Conservation (phyloP, 2,329 filamentous ascomycete genomes). For the Aspergillus sergii region DNA sequence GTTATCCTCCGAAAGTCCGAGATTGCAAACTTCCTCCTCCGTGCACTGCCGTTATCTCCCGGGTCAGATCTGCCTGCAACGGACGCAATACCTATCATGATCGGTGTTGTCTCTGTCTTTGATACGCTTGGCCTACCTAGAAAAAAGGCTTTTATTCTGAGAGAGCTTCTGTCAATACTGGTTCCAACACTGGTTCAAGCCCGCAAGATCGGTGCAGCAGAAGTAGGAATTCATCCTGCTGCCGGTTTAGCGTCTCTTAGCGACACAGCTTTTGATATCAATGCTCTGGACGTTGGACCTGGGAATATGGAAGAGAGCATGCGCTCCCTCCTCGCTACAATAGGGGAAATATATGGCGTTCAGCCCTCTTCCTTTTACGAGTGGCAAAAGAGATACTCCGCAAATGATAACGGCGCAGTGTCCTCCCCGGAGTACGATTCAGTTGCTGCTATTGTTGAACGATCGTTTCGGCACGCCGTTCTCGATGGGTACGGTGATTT, state of each 20-base stretch:
- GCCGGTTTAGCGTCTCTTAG: slow-evolving; percentile 78
- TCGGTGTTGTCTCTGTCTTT: slow-evolving; percentile 85
- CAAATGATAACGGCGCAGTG: slow-evolving; percentile 18
- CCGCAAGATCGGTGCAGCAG: slow-evolving; percentile 88
- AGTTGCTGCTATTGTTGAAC: slow-evolving; percentile 43
- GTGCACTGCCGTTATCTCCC: slow-evolving; percentile 68
- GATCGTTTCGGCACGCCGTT: slow-evolving; percentile 48
- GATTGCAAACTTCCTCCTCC: slow-evolving; percentile 67
- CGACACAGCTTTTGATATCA: slow-evolving; percentile 49
- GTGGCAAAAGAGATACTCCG: slow-evolving; percentile 33
- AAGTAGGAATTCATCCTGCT: slow-evolving; percentile 92
- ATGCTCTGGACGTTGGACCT: slow-evolving; percentile 44
- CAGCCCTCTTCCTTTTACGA: slow-evolving; percentile 40
- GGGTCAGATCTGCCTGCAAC: slow-evolving; percentile 67
- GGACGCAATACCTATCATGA: slow-evolving; percentile 77
- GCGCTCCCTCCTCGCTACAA: slow-evolving; percentile 39
- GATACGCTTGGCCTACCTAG: slow-evolving; percentile 77
- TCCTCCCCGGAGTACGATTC: slow-evolving; percentile 36
- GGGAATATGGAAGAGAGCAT: slow-evolving; percentile 47
- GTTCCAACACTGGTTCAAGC: slow-evolving; percentile 87
- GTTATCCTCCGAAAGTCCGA: slow-evolving; percentile 60
- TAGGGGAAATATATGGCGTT: slow-evolving; percentile 45
- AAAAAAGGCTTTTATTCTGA: slow-evolving; percentile 88
- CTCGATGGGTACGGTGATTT: slow-evolving; percentile 70
- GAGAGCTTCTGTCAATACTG: slow-evolving; percentile 80